A percentile compares a stretch with the other conserved stretches of the same genome.
Evolutionary conservation across 1,139 yeast species (phyloP).

Genomic region (Blastobotrys illinoisensis): DNA sequence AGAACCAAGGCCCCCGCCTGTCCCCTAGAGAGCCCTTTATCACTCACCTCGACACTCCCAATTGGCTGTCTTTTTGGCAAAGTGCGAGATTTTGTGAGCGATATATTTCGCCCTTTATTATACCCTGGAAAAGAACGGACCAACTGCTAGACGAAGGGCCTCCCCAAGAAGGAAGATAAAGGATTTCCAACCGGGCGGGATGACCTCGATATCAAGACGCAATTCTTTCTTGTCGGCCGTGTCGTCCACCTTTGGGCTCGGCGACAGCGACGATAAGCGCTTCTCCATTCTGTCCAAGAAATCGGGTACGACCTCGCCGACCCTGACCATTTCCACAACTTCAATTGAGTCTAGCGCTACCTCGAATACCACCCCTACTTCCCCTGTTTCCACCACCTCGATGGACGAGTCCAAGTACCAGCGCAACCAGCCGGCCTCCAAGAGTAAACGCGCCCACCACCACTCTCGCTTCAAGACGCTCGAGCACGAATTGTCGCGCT

Average conservation of each 20-base stretch:
- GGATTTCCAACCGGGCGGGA: background rate
- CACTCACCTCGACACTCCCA: background rate
- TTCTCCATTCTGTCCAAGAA: background rate
- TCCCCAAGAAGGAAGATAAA: background rate
- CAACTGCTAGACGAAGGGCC: no score
- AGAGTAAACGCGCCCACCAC: conserved; percentile 1
- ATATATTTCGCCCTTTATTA: no score
- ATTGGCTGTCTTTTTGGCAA: background rate
- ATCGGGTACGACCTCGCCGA: background rate
- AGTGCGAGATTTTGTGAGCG: background rate
- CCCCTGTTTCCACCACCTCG: background rate
- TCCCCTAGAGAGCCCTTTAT: background rate
- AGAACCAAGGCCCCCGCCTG: background rate
- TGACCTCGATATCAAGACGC: background rate
- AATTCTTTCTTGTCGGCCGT: background rate
- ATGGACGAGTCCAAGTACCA: background rate
- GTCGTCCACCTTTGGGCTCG: background rate
- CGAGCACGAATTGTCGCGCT: conserved; percentile 26
- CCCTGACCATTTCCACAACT: background rate
- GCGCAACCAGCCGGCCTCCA: background rate
- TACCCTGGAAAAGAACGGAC: no score
- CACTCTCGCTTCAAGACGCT: conserved; percentile 22
- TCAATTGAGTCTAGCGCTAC: background rate
- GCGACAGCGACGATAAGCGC: background rate
- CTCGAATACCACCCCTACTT: background rate